phyloP scores from a whole-genome alignment of 2,329 filamentous ascomycete genomes.

The Colletotrichum neosansevieriae region DNA sequence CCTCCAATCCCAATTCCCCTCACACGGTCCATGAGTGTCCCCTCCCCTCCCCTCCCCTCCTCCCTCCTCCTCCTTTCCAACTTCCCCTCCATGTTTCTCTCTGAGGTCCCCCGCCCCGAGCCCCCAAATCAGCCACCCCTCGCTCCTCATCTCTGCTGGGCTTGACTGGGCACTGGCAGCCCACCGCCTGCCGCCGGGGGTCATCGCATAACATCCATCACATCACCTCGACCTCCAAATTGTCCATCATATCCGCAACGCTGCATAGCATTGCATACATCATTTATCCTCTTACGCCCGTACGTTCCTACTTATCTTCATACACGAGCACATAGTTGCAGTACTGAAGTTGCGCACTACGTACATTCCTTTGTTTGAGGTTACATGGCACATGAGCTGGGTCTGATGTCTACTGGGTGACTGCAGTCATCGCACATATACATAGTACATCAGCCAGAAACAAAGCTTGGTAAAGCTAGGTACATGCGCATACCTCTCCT shows the following conservation, averaged over 20 bases:
- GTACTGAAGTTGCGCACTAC: background rate
- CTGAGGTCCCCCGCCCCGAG: too few species aligned
- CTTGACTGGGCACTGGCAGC: background rate
- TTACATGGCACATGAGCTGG: background rate
- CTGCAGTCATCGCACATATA: slow-evolving; percentile 13
- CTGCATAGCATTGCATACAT: slow-evolving; percentile 10
- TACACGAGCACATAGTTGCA: background rate
- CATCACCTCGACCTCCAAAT: slow-evolving; percentile 17
- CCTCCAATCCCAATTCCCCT: slow-evolving; percentile 8
- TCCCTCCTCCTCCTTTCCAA: background rate
- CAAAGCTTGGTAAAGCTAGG: background rate
- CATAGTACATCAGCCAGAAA: slow-evolving; percentile 29
- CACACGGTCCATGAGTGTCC: background rate
- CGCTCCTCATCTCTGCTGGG: background rate
- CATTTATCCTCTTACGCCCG: slow-evolving; percentile 15
- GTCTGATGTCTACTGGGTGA: background rate
- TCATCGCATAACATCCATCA: slow-evolving; percentile 19
- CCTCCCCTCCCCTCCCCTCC: background rate
- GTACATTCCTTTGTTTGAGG: background rate
- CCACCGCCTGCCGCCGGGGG: background rate
- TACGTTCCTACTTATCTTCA: slow-evolving; percentile 29
- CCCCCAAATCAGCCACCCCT: background rate
- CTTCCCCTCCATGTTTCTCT: slow-evolving; percentile 18
- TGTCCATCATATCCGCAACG: background rate
- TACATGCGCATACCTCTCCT: background rate